Percentiles rank a stretch among this genome's conserved stretches.
Conservation (phyloP, 225 moss, liverwort and hornwort genomes). For the Pseudisothecium myosuroides region DNA sequence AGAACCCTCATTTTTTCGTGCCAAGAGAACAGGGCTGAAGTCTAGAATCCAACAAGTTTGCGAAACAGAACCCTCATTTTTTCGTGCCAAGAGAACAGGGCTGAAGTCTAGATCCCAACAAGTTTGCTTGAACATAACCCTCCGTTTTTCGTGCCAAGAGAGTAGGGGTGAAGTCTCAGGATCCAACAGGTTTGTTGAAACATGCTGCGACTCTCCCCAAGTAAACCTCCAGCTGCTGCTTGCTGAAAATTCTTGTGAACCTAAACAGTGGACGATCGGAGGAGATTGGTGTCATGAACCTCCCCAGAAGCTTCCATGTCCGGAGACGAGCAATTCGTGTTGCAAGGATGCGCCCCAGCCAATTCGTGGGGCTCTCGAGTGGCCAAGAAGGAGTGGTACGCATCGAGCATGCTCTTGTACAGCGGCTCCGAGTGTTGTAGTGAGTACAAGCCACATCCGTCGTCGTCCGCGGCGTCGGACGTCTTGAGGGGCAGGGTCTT, state of each 20-base stretch:
- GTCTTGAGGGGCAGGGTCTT: background rate
- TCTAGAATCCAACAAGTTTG: background rate
- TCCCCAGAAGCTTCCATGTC: background rate
- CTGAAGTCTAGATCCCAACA: background rate
- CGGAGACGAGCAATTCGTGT: background rate
- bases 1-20: background rate
- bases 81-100: background rate
- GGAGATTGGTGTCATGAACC: background rate
- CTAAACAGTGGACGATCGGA: background rate
- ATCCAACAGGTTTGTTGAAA: background rate
- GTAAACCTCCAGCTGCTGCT: background rate
- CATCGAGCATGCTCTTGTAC: constrained; percentile 34
- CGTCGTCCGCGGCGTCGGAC: background rate
- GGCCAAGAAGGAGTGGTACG: constrained; percentile 17
- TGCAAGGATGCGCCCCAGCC: background rate
- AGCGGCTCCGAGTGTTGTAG: constrained; percentile 29
- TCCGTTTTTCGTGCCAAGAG: too few relatives aligned
- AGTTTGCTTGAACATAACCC: too few relatives aligned
- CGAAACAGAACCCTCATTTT: background rate
- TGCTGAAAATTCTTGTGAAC: background rate
- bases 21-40: background rate
- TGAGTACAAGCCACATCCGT: constrained; percentile 29
- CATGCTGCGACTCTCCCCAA: background rate
- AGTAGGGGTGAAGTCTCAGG: too few relatives aligned
- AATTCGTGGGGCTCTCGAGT: background rate